These are phyloP conservation scores for Yamadazyma insecticola DNA, from an alignment of 805 yeast species.

Conservation along the genomic window DNA sequence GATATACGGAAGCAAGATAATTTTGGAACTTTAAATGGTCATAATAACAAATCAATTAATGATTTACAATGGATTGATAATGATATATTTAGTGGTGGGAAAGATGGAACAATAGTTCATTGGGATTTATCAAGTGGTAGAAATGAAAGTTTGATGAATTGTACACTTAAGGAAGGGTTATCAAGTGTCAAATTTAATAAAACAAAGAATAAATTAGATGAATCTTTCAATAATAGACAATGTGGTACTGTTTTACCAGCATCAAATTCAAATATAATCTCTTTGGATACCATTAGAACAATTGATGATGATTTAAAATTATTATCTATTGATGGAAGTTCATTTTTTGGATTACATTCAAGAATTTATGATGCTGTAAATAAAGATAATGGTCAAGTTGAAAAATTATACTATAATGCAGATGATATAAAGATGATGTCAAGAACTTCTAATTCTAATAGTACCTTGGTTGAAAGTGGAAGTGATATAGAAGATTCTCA, in stretches of 20 bases:
- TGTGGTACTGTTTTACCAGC: conserved; percentile 65
- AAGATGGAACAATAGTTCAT: conserved; percentile 63
- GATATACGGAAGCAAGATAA: conserved; percentile 63
- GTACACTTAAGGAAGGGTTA: conserved; percentile 46
- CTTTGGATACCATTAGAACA: conserved; percentile 33
- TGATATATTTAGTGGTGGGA: conserved; percentile 55
- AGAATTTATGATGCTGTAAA: conserved; percentile 29
- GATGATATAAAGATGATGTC: conserved; percentile 24
- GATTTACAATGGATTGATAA: conserved; percentile 57
- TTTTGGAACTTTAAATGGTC: conserved; percentile 51
- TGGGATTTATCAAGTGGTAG: conserved; percentile 50
- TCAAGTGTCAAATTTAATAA: conserved; percentile 35
- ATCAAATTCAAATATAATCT: conserved; percentile 46
- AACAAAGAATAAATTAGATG: conserved; percentile 25
- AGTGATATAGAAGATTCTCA: conserved; percentile 3
- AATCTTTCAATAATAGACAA: conserved; percentile 38
- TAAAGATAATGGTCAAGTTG: too few species aligned
- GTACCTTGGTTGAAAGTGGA: conserved; percentile 12
- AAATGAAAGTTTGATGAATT: conserved; percentile 16
- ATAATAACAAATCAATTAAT: conserved; percentile 45
- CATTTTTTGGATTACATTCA: conserved; percentile 55
- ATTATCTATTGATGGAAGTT: conserved; percentile 49
- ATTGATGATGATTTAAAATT: conserved; percentile 34
- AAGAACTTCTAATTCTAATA: conserved; percentile 8
- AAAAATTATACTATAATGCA: conserved; percentile 26